Conservation (phyloP, 2,329 filamentous ascomycete genomes). For the Alternaria atra region DNA sequence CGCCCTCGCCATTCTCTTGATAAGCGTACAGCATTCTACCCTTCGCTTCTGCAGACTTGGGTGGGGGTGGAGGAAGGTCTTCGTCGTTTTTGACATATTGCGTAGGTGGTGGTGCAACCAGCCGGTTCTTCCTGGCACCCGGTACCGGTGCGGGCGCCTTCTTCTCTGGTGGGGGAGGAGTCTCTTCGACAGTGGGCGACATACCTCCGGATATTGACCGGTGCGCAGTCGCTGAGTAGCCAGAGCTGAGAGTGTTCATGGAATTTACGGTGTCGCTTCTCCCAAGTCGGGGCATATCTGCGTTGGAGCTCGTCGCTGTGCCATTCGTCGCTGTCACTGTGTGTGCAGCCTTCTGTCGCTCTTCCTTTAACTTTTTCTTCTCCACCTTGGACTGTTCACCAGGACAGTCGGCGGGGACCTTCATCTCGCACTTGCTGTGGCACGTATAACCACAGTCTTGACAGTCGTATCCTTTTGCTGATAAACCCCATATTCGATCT, state of each 20-base stretch:
- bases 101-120: conserved; percentile 86
- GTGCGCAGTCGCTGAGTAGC: conserved; percentile 81
- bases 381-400: conserved; percentile 94
- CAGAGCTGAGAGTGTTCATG: conserved; percentile 76
- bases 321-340: conserved; percentile 58
- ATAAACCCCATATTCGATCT: conserved; percentile 95
- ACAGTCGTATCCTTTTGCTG: conserved; percentile 95
- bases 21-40: conserved; percentile 93
- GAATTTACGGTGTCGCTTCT: conserved; percentile 91
- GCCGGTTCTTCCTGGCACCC: conserved; percentile 66
- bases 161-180: conserved; percentile 50
- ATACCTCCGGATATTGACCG: conserved; percentile 73
- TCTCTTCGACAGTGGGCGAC: conserved; percentile 62
- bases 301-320: conserved; percentile 59
- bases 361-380: conserved; percentile 89
- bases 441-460: conserved; percentile 97
- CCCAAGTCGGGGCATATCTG: conserved; percentile 73
- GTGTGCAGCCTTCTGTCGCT: conserved; percentile 82
- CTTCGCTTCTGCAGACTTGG: conserved; percentile 64
- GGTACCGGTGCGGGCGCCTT: conserved; percentile 39
- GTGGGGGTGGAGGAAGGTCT: conserved; percentile 50
- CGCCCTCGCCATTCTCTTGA: conserved; percentile 80
- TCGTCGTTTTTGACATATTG: conserved; percentile 77
- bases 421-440: conserved; percentile 99
- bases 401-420: conserved; percentile 93